These are phyloP conservation scores for Claviceps lovelessii DNA, from an alignment of 2,329 filamentous ascomycete species.

Conservation along the genomic window DNA sequence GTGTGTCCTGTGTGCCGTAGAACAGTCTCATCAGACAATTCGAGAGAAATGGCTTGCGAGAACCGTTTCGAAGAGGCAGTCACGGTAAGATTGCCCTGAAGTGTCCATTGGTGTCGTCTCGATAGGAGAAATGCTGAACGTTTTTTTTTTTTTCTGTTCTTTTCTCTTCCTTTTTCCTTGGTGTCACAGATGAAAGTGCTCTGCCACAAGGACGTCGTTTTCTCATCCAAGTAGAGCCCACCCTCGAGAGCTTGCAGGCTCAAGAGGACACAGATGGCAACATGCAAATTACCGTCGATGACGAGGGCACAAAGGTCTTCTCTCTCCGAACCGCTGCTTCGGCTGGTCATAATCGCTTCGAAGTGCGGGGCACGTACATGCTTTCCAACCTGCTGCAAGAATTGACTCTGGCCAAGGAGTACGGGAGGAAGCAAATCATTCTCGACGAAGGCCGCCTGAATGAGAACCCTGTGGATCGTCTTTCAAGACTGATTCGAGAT, in stretches of 20 bases:
- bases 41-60: conserved; percentile 35
- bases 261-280: conserved; percentile 91
- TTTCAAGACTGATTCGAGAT: conserved; percentile 73
- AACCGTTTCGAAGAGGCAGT: conserved; percentile 44
- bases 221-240: conserved; percentile 73
- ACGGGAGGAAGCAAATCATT: conserved; percentile 76
- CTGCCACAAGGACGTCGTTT: conserved; percentile 58
- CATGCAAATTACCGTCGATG: conserved; percentile 95
- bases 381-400: conserved; percentile 93
- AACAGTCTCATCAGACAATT: conserved; percentile 40
- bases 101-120: not conserved
- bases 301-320: conserved; percentile 81
- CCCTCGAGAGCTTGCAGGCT: conserved; percentile 60
- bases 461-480: conserved; percentile 83
- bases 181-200: conserved; percentile 52
- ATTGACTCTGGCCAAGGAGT: conserved; percentile 80
- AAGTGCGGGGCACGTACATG: conserved; percentile 93
- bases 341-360: conserved; percentile 73
- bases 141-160: not conserved
- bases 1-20: conserved; percentile 19
- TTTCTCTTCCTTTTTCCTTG: no score
- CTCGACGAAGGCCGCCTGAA: conserved; percentile 83
- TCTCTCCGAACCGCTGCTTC: conserved; percentile 74
- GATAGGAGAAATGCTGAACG: not conserved
- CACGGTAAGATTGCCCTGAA: conserved; percentile 32